phyloP scores from a whole-genome alignment of 371 early-diverging fungal species.

The Basidiobolus heterosporus region DNA sequence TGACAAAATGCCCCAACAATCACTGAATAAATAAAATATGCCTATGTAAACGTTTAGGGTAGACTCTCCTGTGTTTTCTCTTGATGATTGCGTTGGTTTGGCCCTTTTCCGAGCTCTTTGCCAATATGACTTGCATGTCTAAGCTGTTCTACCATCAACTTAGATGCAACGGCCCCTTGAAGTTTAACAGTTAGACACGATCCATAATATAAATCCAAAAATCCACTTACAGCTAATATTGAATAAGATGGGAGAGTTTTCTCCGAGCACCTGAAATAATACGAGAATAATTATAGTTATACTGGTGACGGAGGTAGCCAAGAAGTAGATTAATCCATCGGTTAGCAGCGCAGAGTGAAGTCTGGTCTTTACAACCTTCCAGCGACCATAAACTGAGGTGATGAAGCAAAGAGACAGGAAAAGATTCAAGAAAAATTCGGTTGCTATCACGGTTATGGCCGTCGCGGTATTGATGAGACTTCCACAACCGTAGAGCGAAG shows the following conservation, averaged over 20 bases:
- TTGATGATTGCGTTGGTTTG: too few relatives aligned
- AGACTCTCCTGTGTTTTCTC: too few relatives aligned
- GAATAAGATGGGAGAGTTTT: slow-evolving; percentile 3
- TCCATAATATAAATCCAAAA: too few relatives aligned
- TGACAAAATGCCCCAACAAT: too few relatives aligned
- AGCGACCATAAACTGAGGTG: slow-evolving; percentile 2
- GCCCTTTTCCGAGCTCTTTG: too few relatives aligned
- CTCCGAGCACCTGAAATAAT: background rate
- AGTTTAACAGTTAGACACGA: too few relatives aligned
- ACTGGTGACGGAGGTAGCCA: background rate
- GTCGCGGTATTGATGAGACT: background rate
- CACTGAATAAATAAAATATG: too few relatives aligned
- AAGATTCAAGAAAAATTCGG: slow-evolving; percentile 1
- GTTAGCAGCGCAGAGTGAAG: slow-evolving; percentile 1
- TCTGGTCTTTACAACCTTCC: background rate
- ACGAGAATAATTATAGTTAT: slow-evolving; percentile 1
- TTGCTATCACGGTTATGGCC: background rate
- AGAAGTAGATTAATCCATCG: slow-evolving; percentile 1
- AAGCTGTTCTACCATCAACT: slow-evolving; percentile 4
- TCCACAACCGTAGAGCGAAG: slow-evolving; percentile 3
- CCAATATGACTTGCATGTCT: background rate
- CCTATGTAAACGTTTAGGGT: too few relatives aligned
- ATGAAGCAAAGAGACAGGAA: slow-evolving; percentile 2
- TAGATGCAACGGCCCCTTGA: slow-evolving; percentile 4
- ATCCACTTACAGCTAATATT: slow-evolving; percentile 3